phyloP scores from a whole-genome alignment of 2,329 filamentous ascomycete species.

The Rachicladosporium sp. region DNA sequence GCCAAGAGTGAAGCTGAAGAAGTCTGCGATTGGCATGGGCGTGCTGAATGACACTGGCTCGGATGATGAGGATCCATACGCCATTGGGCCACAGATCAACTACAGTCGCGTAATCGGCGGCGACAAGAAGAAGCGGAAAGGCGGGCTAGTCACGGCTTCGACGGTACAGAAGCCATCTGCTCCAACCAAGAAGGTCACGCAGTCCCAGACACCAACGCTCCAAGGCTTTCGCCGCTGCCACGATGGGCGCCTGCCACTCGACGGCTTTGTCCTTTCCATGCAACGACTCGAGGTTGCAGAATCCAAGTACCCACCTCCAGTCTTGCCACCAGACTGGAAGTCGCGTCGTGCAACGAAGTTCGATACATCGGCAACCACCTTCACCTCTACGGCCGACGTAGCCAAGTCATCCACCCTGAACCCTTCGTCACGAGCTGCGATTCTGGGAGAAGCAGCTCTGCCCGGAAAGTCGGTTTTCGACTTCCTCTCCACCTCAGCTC shows the following conservation, averaged over 20 bases:
- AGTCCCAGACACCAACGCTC: slow-evolving; percentile 11
- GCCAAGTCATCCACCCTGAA: slow-evolving; percentile 67
- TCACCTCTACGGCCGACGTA: slow-evolving; percentile 60
- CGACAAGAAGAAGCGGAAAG: slow-evolving; percentile 51
- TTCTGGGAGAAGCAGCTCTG: slow-evolving; percentile 68
- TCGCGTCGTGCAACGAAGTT: slow-evolving; percentile 39
- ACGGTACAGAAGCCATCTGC: slow-evolving; percentile 44
- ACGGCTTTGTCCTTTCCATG: slow-evolving; percentile 63
- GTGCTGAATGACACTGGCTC: slow-evolving; percentile 86
- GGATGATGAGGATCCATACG: slow-evolving; percentile 89
- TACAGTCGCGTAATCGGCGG: slow-evolving; percentile 74
- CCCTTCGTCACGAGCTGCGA: slow-evolving; percentile 60
- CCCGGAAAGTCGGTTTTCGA: slow-evolving; percentile 95
- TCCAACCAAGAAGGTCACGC: slow-evolving; percentile 49
- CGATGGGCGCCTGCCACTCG: slow-evolving; percentile 67
- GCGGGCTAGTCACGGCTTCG: slow-evolving; percentile 18
- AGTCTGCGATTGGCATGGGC: slow-evolving; percentile 73
- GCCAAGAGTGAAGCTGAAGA: slow-evolving; percentile 37
- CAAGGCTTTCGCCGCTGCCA: slow-evolving; percentile 57
- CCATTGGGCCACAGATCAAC: slow-evolving; percentile 78
- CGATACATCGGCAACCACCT: slow-evolving; percentile 24
- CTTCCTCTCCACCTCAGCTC: slow-evolving; percentile 66
- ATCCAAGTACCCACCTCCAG: slow-evolving; percentile 49
- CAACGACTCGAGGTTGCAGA: slow-evolving; percentile 29
- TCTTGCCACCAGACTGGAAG: slow-evolving; percentile 63